Conservation (phyloP, 2,329 filamentous ascomycete species). For the Intubia oerlemansii region DNA sequence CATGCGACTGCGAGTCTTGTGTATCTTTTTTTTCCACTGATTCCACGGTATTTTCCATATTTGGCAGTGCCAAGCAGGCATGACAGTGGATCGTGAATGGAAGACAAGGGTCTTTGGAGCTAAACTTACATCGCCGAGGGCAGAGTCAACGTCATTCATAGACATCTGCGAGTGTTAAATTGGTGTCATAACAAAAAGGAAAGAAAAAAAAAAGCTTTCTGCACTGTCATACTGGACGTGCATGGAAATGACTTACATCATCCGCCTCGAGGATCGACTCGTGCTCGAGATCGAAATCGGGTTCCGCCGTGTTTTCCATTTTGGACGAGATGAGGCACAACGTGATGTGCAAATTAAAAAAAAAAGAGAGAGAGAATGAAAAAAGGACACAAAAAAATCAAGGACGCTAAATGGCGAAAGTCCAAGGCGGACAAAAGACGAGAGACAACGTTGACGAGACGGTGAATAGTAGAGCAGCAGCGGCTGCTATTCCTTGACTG, state of each 20-base stretch:
- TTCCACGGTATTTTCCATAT: no score
- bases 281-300: conserved; percentile 1
- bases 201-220: no score
- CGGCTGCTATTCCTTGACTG: conserved; percentile 7
- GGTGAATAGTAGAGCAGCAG: conserved; percentile 5
- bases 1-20: no score
- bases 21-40: no score
- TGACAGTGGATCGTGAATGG: no score
- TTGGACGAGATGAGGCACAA: background rate
- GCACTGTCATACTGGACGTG: no score
- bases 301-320: conserved; percentile 2
- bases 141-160: conserved; percentile 12
- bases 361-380: background rate
- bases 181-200: no score
- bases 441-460: background rate
- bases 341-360: background rate
- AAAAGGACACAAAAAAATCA: background rate
- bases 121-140: conserved; percentile 11
- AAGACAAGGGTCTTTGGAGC: no score
- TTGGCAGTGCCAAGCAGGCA: no score
- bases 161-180: no score
- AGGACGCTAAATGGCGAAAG: background rate
- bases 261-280: conserved; percentile 2
- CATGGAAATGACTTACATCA: conserved; percentile 3
- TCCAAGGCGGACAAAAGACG: background rate